Conservation (phyloP, 1,284 basidiomycete genomes). For the Malassezia furfur region DNA sequence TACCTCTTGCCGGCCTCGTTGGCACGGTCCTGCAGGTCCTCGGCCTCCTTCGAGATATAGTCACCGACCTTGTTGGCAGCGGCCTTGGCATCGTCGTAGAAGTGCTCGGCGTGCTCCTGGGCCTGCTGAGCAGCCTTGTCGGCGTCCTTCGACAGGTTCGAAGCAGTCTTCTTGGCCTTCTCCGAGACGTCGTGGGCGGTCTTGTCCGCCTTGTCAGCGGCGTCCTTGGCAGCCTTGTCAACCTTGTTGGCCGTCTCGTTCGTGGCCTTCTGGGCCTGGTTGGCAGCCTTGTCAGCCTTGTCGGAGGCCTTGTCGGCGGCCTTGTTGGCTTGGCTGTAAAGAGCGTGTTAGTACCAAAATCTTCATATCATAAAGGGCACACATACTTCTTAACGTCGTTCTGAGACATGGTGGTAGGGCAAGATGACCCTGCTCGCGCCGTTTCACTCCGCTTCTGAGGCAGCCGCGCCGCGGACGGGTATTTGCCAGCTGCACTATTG, state of each 20-base stretch:
- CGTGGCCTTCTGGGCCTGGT: conserved; percentile 21
- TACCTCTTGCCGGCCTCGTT: conserved; percentile 36
- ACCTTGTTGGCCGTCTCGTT: conserved; percentile 17
- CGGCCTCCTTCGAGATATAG: conserved; percentile 23
- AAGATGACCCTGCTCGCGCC: background rate
- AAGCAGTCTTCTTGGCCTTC: conserved; percentile 19
- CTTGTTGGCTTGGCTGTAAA: conserved; percentile 8
- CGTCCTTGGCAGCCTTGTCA: conserved; percentile 17
- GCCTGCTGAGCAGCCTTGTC: conserved; percentile 1
- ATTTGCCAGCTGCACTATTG: background rate
- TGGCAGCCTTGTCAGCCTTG: conserved; percentile 18
- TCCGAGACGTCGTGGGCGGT: conserved; percentile 22
- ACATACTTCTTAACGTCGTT: conserved; percentile 9
- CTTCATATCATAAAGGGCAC: background rate
- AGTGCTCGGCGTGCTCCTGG: conserved; percentile 14
- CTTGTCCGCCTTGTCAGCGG: conserved; percentile 26
- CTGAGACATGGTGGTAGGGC: conserved; percentile 4
- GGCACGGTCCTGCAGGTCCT: conserved; percentile 24
- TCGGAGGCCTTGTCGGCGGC: conserved; percentile 7
- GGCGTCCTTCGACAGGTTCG: background rate
- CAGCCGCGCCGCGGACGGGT: background rate
- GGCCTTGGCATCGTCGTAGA: conserved; percentile 17
- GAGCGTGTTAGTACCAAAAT: background rate
- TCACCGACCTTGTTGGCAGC: conserved; percentile 16
- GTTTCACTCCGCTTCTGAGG: no score